Base-by-base conservation (phyloP, 805 yeast species). In the Aciculoconidium aculeatum region DNA sequence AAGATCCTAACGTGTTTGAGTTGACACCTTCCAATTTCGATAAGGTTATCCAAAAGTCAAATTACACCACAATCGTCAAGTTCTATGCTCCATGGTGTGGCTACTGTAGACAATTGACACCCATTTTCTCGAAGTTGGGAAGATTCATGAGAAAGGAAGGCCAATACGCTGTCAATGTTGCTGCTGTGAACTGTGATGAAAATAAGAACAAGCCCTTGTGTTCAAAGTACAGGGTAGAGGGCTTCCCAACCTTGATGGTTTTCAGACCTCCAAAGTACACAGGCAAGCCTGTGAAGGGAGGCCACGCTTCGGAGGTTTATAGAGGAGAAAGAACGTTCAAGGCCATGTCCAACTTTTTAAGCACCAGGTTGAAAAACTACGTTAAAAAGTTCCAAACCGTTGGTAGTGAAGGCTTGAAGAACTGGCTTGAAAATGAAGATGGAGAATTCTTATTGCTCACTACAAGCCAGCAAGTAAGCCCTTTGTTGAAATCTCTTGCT, bases 41-140 rank as follows among this genome's bases (percentile, higher is more conserved):
- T 37, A 70, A 72, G 32, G 80, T 78, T 27, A 75, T 88, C 3
- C 65, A 75, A 23, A 54, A 65, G 13, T 67, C 94, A 3, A 86
- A 86, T 49, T 81, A 85, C 45, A 81, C 94, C 2, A 58, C 95
- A 2, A 58, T 87, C 11, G 87, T 86, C 13, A 87, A 87, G 60
- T 88, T 88, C 55, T 88, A 81, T 55, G 96, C 97, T 4, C 96
- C 96, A 21, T 88, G 97, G 97, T 90, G 98, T 63, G 96, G 96
- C 4, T 86, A 90, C 55, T 90, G 98, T 58, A 70, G 77, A 45
- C 70, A 75, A 34, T 61, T 90, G 28, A 72, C 76, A 35, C 78
- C 81, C 3, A 75, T 74, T 2, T 80, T 67, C 53, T 61, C 65
- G 27, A 78, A 78, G 47, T 74, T 79, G 9, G 94, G 83, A 5